Conservation (phyloP, 345 rosid species). For the Salix exigua region DNA sequence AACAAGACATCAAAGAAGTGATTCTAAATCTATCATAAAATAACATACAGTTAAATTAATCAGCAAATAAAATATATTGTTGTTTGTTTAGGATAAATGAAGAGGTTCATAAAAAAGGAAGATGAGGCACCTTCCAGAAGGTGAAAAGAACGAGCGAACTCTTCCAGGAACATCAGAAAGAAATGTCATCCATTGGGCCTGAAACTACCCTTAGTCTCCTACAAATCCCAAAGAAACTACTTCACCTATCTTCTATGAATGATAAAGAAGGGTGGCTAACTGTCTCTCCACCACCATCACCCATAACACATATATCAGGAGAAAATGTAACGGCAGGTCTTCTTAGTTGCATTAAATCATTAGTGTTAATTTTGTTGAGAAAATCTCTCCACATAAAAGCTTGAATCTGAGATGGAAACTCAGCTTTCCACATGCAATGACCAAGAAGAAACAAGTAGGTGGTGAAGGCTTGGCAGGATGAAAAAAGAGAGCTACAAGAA, state of each 20-base stretch:
- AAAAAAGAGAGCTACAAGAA: background rate
- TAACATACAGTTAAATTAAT: no score
- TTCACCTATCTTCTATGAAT: background rate
- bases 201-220: background rate
- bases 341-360: background rate
- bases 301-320: background rate
- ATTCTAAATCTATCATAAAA: no score
- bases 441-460: background rate
- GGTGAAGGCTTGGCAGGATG: background rate
- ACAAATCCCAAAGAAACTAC: background rate
- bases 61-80: no score
- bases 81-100: no score
- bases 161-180: background rate
- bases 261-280: background rate
- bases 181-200: background rate
- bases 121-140: background rate
- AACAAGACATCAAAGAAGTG: no score
- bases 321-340: background rate
- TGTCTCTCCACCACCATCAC: background rate
- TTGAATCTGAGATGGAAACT: background rate
- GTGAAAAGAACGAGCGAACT: background rate
- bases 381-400: background rate
- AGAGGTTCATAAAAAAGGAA: background rate
- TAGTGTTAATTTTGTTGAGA: background rate
- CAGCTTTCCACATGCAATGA: background rate